Evolutionary conservation across 2,329 filamentous ascomycete species (phyloP).

Genomic region (Tolypocladium guangdongense): DNA sequence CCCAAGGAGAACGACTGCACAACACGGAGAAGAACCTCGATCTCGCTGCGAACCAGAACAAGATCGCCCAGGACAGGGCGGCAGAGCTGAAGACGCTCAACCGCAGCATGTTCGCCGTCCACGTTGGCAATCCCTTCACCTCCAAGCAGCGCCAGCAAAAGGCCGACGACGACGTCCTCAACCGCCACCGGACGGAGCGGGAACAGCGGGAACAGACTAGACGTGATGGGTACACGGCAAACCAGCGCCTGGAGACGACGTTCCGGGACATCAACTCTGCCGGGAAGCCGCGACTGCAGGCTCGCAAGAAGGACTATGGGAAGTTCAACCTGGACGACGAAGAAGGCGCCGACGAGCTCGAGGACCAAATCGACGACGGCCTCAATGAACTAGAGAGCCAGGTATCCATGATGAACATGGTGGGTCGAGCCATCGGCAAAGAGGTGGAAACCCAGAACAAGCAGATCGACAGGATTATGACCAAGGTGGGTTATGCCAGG

Average conservation of each 20-base stretch:
- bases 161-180: constrained; percentile 58
- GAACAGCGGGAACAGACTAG: constrained; percentile 55
- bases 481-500: constrained; percentile 50
- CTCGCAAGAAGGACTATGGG: constrained; percentile 29
- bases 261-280: constrained; percentile 30
- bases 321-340: constrained; percentile 74
- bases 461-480: constrained; percentile 61
- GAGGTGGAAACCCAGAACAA: constrained; percentile 71
- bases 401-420: constrained; percentile 58
- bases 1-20: constrained; percentile 70
- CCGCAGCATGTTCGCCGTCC: constrained; percentile 80
- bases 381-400: constrained; percentile 58
- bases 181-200: constrained; percentile 55
- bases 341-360: constrained; percentile 37
- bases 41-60: constrained; percentile 63
- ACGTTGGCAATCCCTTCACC: constrained; percentile 70
- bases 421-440: constrained; percentile 62
- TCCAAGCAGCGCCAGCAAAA: constrained; percentile 51
- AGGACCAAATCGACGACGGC: constrained; percentile 44
- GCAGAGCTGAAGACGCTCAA: constrained; percentile 78
- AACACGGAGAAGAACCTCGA: constrained; percentile 79
- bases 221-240: constrained; percentile 35
- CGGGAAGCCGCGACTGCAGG: constrained; percentile 16
- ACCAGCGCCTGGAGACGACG: constrained; percentile 41
- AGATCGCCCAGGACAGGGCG: constrained; percentile 67